Evolutionary conservation across 352 stramenopile species (phyloP).

Genomic region (Phytophthora constricta): DNA sequence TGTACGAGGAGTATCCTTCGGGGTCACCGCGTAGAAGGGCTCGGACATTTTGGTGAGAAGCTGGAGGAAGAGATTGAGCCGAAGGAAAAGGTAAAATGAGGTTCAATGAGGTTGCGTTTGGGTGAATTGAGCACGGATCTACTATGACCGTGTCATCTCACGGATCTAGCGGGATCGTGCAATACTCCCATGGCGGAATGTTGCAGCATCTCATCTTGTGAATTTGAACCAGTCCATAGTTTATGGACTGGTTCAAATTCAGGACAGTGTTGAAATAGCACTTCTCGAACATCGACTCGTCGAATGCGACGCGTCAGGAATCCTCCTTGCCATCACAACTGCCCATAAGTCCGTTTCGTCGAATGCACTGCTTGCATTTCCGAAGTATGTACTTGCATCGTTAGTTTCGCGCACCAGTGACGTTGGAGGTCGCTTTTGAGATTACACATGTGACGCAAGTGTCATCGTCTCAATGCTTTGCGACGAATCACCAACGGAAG

Average conservation of each 20-base stretch:
- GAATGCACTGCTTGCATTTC: too few relatives aligned
- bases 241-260: neutral
- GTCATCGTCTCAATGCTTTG: too few relatives aligned
- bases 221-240: conserved; percentile 13
- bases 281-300: too few relatives aligned
- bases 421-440: too few relatives aligned
- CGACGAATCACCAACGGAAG: too few relatives aligned
- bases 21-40: conserved; percentile 11
- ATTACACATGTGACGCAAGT: too few relatives aligned
- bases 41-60: conserved; percentile 26
- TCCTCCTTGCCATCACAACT: too few relatives aligned
- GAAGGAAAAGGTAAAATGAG: conserved; percentile 25
- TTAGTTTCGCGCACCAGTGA: too few relatives aligned
- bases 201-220: conserved; percentile 9
- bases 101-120: conserved; percentile 1
- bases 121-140: neutral
- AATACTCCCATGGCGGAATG: conserved; percentile 1
- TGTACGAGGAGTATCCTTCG: conserved; percentile 22
- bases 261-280: too few relatives aligned
- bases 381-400: too few relatives aligned
- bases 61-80: neutral
- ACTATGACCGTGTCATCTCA: neutral
- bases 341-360: too few relatives aligned
- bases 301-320: too few relatives aligned
- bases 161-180: neutral